Evolutionary conservation across 495 filamentous ascomycete species (phyloP).

Genomic region (Penicillium diatomitis): DNA sequence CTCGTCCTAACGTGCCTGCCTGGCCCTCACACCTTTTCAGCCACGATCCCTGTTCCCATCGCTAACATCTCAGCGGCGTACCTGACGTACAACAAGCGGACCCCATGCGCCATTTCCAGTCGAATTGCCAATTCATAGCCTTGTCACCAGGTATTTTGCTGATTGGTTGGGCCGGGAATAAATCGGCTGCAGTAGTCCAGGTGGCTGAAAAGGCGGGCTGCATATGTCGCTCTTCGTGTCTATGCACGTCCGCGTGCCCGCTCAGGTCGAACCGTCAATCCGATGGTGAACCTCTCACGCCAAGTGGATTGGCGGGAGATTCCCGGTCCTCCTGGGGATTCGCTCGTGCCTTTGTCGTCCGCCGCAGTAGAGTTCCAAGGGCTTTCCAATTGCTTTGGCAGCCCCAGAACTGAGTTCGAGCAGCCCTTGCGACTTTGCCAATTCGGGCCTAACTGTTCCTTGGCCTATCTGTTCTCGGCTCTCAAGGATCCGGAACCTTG

Average conservation of each 20-base stretch:
- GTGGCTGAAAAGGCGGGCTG: conserved; percentile 2
- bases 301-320: conserved; percentile 22
- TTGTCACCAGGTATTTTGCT: conserved; percentile 25
- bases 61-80: conserved; percentile 15
- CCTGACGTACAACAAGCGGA: conserved; percentile 20
- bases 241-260: conserved; percentile 22
- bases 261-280: conserved; percentile 17
- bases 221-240: conserved; percentile 6
- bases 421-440: background rate
- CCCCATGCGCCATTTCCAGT: conserved; percentile 23
- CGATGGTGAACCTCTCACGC: conserved; percentile 3
- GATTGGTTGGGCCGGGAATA: conserved; percentile 23
- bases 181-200: conserved; percentile 19
- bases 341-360: background rate
- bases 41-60: conserved; percentile 1
- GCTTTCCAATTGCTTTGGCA: conserved; percentile 11
- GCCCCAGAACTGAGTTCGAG: conserved; percentile 3
- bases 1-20: background rate
- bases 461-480: background rate
- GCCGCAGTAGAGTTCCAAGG: conserved; percentile 1
- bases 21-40: background rate
- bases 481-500: background rate
- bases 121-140: conserved; percentile 22
- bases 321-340: conserved; percentile 14
- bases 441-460: background rate